Evolutionary conservation across 148 eudicot genomes (phyloP).

Genomic region (Tetragonia tetragonoides): DNA sequence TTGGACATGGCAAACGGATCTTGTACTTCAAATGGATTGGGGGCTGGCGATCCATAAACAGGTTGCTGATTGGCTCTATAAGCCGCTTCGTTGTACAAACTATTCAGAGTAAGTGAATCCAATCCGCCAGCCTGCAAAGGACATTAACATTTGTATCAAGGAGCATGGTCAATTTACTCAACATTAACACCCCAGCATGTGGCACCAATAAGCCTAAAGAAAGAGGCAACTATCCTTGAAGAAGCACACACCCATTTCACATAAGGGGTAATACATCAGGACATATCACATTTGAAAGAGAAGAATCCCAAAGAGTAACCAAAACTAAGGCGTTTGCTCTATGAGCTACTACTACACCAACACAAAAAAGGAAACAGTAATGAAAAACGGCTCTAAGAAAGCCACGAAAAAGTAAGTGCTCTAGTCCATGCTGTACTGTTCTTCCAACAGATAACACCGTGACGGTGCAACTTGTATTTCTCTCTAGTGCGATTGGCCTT

Average conservation of each 20-base stretch:
- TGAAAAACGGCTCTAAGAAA: neutral
- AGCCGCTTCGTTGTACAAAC: constrained; percentile 77
- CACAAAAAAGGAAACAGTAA: no score
- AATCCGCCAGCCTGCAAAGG: constrained; percentile 83
- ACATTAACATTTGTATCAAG: neutral
- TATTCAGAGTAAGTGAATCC: constrained; percentile 78
- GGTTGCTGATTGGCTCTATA: constrained; percentile 86
- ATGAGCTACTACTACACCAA: no score
- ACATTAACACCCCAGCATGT: neutral
- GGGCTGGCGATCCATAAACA: constrained; percentile 71
- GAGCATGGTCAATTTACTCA: neutral
- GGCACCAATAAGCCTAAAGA: neutral
- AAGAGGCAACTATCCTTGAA: neutral
- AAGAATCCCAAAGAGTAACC: neutral
- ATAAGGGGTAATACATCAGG: neutral
- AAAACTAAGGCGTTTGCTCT: neutral
- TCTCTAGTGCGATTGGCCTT: no score
- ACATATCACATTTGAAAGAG: neutral
- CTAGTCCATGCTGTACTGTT: no score
- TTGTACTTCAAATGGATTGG: constrained; percentile 75
- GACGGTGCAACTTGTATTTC: no score
- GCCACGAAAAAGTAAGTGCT: neutral
- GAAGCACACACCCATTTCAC: neutral
- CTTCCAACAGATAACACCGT: no score
- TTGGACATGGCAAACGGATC: constrained; percentile 83